Percentiles rank a stretch among this genome's conserved stretches.
Evolutionary conservation across 2,329 filamentous ascomycete species (phyloP).

Genomic region (Whalleya microplaca): DNA sequence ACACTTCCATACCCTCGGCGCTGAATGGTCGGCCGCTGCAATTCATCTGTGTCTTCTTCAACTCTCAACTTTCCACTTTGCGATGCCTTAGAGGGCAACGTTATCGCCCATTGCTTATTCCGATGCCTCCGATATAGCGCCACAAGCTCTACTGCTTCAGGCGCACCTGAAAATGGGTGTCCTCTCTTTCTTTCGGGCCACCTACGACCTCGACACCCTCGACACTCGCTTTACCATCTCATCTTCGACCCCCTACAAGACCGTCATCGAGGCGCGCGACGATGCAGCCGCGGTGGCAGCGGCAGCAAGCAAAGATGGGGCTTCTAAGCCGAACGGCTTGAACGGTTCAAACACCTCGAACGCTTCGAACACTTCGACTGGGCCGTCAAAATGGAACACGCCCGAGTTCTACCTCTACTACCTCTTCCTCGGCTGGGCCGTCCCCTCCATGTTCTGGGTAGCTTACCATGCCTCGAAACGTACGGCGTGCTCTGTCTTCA

Average conservation of each 20-base stretch:
- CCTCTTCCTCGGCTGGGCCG: constrained; percentile 62
- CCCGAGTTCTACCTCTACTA: constrained; percentile 86
- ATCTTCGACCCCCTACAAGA: constrained; percentile 68
- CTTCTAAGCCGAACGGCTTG: constrained; percentile 46
- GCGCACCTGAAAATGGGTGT: constrained; percentile 45
- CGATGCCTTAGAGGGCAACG: neutral
- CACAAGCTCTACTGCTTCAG: constrained; percentile 9
- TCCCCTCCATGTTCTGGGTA: constrained; percentile 92
- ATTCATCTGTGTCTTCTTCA: neutral
- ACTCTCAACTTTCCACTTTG: constrained; percentile 10
- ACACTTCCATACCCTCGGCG: neutral
- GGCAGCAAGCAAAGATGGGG: constrained; percentile 40
- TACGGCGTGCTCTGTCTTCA: constrained; percentile 42
- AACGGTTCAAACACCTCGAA: constrained; percentile 42
- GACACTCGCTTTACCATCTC: constrained; percentile 69
- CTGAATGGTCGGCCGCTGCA: neutral
- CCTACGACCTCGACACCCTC: constrained; percentile 69
- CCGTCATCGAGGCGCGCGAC: constrained; percentile 55
- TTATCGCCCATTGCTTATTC: constrained; percentile 6
- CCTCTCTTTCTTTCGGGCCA: constrained; percentile 42
- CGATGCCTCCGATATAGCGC: constrained; percentile 22
- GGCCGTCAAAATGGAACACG: constrained; percentile 82
- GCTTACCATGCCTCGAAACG: constrained; percentile 83
- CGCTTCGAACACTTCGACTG: constrained; percentile 41
- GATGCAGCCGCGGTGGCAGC: constrained; percentile 40